Evolutionary conservation across 192 early-diverging fungal species (phyloP).

Genomic region (Funneliformis geosporum): DNA sequence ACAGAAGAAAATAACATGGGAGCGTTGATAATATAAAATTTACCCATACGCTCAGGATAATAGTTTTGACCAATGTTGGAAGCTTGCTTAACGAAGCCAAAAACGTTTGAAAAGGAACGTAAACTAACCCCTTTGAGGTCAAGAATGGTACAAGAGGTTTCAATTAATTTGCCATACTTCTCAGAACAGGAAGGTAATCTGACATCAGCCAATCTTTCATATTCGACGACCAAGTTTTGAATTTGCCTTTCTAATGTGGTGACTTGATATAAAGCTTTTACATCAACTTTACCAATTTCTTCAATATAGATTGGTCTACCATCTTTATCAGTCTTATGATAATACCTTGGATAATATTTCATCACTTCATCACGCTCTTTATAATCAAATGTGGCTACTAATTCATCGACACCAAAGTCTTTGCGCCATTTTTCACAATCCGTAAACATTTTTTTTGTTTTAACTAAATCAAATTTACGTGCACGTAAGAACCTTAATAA

Average conservation of each 20-base stretch:
- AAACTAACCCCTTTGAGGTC: conserved; percentile 75
- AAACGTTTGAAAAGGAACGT: conserved; percentile 62
- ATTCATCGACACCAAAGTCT: conserved; percentile 58
- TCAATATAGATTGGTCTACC: conserved; percentile 79
- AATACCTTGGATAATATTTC: conserved; percentile 71
- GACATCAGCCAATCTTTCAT: conserved; percentile 65
- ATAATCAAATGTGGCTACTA: conserved; percentile 63
- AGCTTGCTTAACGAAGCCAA: conserved; percentile 64
- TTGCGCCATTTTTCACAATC: conserved; percentile 69
- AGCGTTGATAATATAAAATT: conserved; percentile 82
- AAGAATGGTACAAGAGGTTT: conserved; percentile 73
- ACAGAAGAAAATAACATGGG: conserved; percentile 71
- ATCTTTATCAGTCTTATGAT: conserved; percentile 75
- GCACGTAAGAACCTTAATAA: conserved; percentile 76
- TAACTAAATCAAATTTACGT: conserved; percentile 64
- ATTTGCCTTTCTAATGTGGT: conserved; percentile 72
- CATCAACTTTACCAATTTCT: conserved; percentile 65
- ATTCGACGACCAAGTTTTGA: conserved; percentile 73
- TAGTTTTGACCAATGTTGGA: conserved; percentile 76
- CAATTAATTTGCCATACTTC: conserved; percentile 54
- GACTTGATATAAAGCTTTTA: conserved; percentile 60
- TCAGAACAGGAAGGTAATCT: conserved; percentile 69
- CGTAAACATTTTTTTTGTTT: conserved; percentile 72
- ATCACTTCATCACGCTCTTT: conserved; percentile 64
- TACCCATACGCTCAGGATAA: conserved; percentile 82